phyloP scores from a whole-genome alignment of 2,329 filamentous ascomycete genomes.

The Polytolypa hystricis region DNA sequence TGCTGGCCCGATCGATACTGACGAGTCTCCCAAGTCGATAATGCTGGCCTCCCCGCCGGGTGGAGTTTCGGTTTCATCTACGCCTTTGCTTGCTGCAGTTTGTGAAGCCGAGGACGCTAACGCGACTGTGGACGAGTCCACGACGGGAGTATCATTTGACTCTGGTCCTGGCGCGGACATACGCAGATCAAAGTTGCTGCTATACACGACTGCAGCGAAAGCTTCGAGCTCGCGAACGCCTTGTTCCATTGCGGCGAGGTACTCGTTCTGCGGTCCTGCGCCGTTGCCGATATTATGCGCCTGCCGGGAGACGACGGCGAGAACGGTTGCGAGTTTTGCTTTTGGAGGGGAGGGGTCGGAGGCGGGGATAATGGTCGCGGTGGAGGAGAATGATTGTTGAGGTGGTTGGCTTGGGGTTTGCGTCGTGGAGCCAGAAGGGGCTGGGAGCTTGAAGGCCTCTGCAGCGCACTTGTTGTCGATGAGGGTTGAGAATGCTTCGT shows the following conservation, averaged over 20 bases:
- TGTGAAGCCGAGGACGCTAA: neutral
- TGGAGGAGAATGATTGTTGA: conserved; percentile 33
- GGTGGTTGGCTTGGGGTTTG: conserved; percentile 36
- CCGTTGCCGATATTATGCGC: conserved; percentile 80
- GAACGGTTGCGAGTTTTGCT: conserved; percentile 73
- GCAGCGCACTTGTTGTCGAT: conserved; percentile 71
- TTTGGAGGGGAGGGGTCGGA: conserved; percentile 21
- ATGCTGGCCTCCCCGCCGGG: conserved; percentile 2
- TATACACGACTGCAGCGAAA: conserved; percentile 40
- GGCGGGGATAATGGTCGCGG: conserved; percentile 30
- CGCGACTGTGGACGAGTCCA: neutral
- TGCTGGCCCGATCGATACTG: neutral
- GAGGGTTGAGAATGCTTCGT: conserved; percentile 74
- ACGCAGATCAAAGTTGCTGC: conserved; percentile 33
- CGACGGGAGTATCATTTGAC: neutral
- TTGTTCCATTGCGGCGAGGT: conserved; percentile 33
- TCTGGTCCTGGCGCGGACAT: conserved; percentile 1
- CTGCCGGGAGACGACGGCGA: conserved; percentile 83
- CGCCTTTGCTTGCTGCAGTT: neutral
- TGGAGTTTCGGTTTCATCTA: neutral
- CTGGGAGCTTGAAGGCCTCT: conserved; percentile 57
- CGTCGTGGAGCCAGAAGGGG: conserved; percentile 27
- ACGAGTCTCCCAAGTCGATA: conserved; percentile 1
- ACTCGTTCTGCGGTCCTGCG: conserved; percentile 34
- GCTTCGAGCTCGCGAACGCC: conserved; percentile 38